Evolutionary conservation across 1,284 basidiomycete genomes (phyloP).

Genomic region (Ganoderma boninense): DNA sequence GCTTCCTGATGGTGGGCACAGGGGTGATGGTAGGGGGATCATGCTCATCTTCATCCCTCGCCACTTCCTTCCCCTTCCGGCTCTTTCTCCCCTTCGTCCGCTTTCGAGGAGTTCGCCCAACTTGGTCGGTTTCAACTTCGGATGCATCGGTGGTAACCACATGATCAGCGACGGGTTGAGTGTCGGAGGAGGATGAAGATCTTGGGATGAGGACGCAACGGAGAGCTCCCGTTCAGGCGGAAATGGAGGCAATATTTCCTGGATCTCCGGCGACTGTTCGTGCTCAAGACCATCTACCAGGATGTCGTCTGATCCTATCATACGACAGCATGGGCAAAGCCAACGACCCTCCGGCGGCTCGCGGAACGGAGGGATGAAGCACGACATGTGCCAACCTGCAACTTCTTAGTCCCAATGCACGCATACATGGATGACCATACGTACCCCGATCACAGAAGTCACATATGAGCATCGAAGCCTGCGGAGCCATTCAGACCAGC

Average conservation of each 20-base stretch:
- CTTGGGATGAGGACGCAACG: constrained; percentile 60
- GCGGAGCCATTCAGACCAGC: constrained; percentile 31
- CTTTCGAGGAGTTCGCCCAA: constrained; percentile 36
- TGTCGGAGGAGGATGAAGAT: constrained; percentile 22
- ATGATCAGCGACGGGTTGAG: constrained; percentile 13
- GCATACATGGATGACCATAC: constrained; percentile 30
- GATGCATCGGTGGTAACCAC: constrained; percentile 38
- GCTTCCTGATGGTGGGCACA: constrained; percentile 47
- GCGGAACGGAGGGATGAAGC: constrained; percentile 79
- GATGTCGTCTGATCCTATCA: constrained; percentile 33
- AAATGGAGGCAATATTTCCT: constrained; percentile 16
- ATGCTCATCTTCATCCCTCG: constrained; percentile 28
- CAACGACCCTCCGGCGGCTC: constrained; percentile 79
- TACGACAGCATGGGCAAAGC: constrained; percentile 74
- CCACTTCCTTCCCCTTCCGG: constrained; percentile 31
- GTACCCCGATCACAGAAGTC: constrained; percentile 92
- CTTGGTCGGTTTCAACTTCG: constrained; percentile 38
- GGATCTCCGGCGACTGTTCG: constrained; percentile 21
- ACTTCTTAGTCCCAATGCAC: constrained; percentile 25
- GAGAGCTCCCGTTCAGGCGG: constrained; percentile 46
- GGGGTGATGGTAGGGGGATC: constrained; percentile 41
- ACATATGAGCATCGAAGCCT: constrained; percentile 91
- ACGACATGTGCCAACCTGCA: constrained; percentile 91
- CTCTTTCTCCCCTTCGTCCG: constrained; percentile 31
- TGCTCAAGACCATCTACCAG: constrained; percentile 13